Evolutionary conservation across 352 stramenopile species (phyloP).

Genomic region (Aphanomyces euteiches): DNA sequence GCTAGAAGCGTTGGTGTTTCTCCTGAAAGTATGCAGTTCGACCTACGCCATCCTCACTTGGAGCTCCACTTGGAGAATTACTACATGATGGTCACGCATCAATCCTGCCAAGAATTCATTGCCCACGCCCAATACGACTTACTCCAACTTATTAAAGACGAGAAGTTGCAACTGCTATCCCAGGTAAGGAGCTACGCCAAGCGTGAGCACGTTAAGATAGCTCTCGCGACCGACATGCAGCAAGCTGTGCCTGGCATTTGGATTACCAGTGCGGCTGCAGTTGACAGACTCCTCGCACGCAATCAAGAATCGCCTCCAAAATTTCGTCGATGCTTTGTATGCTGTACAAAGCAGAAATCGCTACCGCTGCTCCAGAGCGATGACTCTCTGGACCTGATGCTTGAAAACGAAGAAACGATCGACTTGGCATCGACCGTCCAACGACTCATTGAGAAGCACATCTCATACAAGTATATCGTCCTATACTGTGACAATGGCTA

Average conservation of each 20-base stretch:
- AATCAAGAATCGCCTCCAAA: background rate
- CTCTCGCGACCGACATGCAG: slow-evolving; percentile 20
- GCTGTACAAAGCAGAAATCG: background rate
- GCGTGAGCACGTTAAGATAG: slow-evolving; percentile 1
- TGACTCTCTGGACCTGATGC: background rate
- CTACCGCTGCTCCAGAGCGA: background rate
- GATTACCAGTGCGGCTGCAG: background rate
- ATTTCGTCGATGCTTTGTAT: slow-evolving; percentile 14
- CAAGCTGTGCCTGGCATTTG: slow-evolving; percentile 16
- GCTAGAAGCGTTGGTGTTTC: background rate
- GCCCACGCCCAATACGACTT: slow-evolving; percentile 2
- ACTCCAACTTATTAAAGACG: background rate
- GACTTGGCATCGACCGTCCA: background rate
- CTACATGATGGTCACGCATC: slow-evolving; percentile 15
- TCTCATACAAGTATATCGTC: background rate
- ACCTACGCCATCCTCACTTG: slow-evolving; percentile 3
- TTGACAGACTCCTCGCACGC: background rate
- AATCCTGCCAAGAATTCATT: slow-evolving; percentile 10
- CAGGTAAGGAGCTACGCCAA: slow-evolving; percentile 6
- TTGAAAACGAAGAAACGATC: slow-evolving; percentile 5
- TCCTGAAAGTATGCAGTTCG: background rate
- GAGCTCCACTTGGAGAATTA: slow-evolving; percentile 26
- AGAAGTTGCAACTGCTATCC: slow-evolving; percentile 6
- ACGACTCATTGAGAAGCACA: background rate
- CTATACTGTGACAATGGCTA: slow-evolving; percentile 13